Conservation (phyloP, 2,329 filamentous ascomycete genomes). For the Xylariaceae sp. region DNA sequence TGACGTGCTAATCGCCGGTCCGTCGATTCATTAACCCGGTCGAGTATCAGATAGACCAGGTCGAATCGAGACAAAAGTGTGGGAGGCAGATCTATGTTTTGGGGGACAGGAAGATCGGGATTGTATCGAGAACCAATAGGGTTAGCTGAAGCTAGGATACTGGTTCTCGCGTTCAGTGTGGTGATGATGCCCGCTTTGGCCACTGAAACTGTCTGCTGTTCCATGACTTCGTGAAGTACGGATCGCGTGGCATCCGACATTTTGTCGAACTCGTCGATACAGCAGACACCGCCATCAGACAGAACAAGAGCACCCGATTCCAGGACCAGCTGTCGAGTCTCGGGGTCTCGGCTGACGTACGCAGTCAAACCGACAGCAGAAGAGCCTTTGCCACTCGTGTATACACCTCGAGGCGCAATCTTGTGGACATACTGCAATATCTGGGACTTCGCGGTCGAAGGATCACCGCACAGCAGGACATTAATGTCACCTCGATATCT, state of each 20-base stretch:
- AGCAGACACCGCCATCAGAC: conserved; percentile 77
- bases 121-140: conserved; percentile 98
- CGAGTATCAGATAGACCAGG: conserved; percentile 91
- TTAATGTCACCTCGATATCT: conserved; percentile 98
- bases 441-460: conserved; percentile 94
- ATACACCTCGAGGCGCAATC: conserved; percentile 84
- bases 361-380: conserved; percentile 77
- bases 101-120: conserved; percentile 86
- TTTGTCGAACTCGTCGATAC: conserved; percentile 82
- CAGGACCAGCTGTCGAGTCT: conserved; percentile 72
- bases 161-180: conserved; percentile 90
- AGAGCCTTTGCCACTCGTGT: conserved; percentile 75
- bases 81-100: conserved; percentile 95
- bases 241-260: conserved; percentile 76
- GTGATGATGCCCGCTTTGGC: conserved; percentile 94
- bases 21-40: conserved; percentile 83
- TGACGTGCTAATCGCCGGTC: conserved; percentile 89
- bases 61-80: conserved; percentile 95
- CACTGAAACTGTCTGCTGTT: conserved; percentile 79
- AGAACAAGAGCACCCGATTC: conserved; percentile 75
- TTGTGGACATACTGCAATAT: conserved; percentile 92
- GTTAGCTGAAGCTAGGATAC: conserved; percentile 93
- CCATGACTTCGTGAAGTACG: conserved; percentile 83
- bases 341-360: conserved; percentile 73
- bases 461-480: conserved; percentile 91